Percentiles rank a stretch among this genome's conserved stretches.
These are phyloP conservation scores for Penicillium sp. DNA, from an alignment of 2,329 filamentous ascomycete genomes.

Conservation along the genomic window DNA sequence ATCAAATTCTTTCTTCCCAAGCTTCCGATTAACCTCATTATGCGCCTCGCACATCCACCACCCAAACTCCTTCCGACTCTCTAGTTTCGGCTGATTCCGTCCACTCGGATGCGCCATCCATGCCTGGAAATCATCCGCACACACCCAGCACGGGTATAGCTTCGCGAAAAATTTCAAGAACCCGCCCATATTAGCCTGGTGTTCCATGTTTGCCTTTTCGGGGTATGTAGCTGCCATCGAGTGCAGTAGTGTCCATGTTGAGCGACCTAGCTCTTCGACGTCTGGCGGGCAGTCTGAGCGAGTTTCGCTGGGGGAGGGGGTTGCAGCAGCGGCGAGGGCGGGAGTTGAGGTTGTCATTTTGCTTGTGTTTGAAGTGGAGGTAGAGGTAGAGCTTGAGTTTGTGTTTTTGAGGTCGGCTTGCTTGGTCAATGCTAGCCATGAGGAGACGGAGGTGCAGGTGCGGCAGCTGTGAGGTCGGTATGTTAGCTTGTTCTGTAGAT, in stretches of 20 bases:
- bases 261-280: constrained; percentile 80
- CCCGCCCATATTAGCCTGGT: constrained; percentile 73
- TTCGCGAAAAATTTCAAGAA: constrained; percentile 82
- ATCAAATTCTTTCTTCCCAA: constrained; percentile 90
- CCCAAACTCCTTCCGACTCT: constrained; percentile 50
- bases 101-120: constrained; percentile 66
- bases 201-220: constrained; percentile 59
- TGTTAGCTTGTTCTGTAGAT: not conserved
- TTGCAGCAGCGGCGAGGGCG: constrained; percentile 35
- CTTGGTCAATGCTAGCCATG: constrained; percentile 49
- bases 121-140: constrained; percentile 82
- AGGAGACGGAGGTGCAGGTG: constrained; percentile 49
- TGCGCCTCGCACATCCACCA: constrained; percentile 54
- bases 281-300: constrained; percentile 81
- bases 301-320: constrained; percentile 30
- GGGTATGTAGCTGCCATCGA: constrained; percentile 88
- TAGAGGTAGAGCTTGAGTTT: constrained; percentile 12
- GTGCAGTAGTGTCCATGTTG: constrained; percentile 91
- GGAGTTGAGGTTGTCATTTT: constrained; percentile 36
- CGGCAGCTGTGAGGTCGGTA: constrained; percentile 42
- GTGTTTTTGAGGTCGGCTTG: constrained; percentile 32
- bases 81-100: constrained; percentile 63
- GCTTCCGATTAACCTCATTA: constrained; percentile 61
- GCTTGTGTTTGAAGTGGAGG: constrained; percentile 18
- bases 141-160: constrained; percentile 93